Evolutionary conservation across 2,329 filamentous ascomycete genomes (phyloP).

Genomic region (Sporothrix sp.): DNA sequence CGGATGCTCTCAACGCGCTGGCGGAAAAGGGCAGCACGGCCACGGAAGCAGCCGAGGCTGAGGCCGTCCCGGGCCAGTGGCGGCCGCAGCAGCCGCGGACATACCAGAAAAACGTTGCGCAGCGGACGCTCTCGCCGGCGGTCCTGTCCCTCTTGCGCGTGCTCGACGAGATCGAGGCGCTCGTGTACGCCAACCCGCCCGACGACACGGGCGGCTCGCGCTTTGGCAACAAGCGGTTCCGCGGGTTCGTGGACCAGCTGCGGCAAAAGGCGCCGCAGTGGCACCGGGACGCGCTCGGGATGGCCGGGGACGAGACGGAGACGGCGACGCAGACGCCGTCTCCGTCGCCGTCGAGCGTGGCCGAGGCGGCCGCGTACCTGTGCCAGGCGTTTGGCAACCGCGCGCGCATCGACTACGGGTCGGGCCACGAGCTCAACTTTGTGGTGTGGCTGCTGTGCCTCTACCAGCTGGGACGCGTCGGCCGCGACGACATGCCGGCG

Average conservation of each 20-base stretch:
- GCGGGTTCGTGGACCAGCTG: constrained; percentile 65
- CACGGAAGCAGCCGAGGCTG: background rate
- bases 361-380: constrained; percentile 73
- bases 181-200: constrained; percentile 63
- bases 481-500: constrained; percentile 56
- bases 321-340: constrained; percentile 8
- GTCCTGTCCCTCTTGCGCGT: constrained; percentile 58
- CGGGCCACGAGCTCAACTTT: constrained; percentile 95
- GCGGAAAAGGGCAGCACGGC: background rate
- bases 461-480: constrained; percentile 63
- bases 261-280: constrained; percentile 47
- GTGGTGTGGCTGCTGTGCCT: constrained; percentile 93
- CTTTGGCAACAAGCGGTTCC: constrained; percentile 91
- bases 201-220: constrained; percentile 79
- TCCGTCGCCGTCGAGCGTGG: constrained; percentile 31
- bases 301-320: constrained; percentile 29
- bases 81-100: background rate
- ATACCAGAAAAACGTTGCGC: constrained; percentile 13
- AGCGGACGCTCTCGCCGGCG: constrained; percentile 47
- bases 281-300: constrained; percentile 49
- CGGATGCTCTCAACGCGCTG: constrained; percentile 23
- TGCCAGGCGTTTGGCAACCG: constrained; percentile 77
- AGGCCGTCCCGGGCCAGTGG: constrained; percentile 3
- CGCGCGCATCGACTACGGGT: constrained; percentile 87
- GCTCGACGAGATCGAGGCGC: constrained; percentile 56